Base-by-base conservation (phyloP, 1,284 basidiomycete species). In the Pholiota adiposa region DNA sequence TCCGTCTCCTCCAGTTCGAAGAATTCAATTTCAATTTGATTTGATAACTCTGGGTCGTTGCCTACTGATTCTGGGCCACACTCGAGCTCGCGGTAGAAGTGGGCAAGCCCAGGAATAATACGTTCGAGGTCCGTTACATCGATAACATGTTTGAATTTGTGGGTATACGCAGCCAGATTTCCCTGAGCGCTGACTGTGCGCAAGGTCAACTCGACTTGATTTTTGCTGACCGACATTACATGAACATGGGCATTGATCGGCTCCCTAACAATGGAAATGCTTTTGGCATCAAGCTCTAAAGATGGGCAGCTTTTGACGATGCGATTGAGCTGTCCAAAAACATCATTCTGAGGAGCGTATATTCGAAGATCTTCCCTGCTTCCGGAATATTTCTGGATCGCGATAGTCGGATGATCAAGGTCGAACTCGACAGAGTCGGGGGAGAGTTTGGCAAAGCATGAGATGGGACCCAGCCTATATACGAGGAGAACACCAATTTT, bases 51-150 rank as follows among this genome's bases (percentile, higher is more conserved):
- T 8, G 33, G 33, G 19, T 50, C 25, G 38, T 33, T 54, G 11
- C 29, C 29, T 8, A 27, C 6, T 18, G 18, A 43, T 23, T 50
- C 40, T 11, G 29, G 4, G 29, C 11, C 29, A 31, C 29, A 11
- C 29, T 31, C 29, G 34, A 56, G 44, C 48, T 56, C 48, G 14
- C 31, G 29, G 18, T 56, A 56, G 44, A 49, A 56, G 21, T 50
- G 33, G 9, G 54, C 29, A 5, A 36, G n/a, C 6, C 18, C 19
- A 9, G 25, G 19, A 16, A 56, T 31, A 12, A 40, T 34, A 11
- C 18, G n/a, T 4, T 40, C n/a, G 16, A 16, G 19, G 5, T 48
- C 9, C 44, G 46, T 9, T 11, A 56, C 31, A 12, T 31, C 27
- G 25, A 23, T 21, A n/a, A n/a, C 19, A 12, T 31, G 12, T 4